Conservation (phyloP, 2,329 filamentous ascomycete species). For the Alternaria triticimaculans region DNA sequence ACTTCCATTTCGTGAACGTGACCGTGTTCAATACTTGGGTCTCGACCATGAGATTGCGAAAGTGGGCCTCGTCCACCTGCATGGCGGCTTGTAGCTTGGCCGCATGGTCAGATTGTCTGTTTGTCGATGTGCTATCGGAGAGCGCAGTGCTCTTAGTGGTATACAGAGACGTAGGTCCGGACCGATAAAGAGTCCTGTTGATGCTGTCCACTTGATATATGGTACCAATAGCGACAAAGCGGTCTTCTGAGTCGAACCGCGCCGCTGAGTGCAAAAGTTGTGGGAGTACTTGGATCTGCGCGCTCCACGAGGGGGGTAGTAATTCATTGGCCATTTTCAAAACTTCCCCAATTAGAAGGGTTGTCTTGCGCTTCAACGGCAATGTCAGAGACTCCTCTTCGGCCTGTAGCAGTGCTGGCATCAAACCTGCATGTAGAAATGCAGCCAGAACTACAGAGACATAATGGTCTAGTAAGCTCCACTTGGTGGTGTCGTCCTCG, state of each 20-base stretch:
- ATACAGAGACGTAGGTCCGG: conserved; percentile 58
- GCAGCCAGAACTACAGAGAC: conserved; percentile 86
- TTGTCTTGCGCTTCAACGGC: conserved; percentile 83
- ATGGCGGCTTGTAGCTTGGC: conserved; percentile 63
- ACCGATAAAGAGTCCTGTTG: conserved; percentile 88
- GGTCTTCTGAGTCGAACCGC: conserved; percentile 71
- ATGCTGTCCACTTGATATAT: conserved; percentile 99
- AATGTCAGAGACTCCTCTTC: conserved; percentile 72
- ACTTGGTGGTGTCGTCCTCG: conserved; percentile 67
- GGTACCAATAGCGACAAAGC: conserved; percentile 83
- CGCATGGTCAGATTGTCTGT: conserved; percentile 52
- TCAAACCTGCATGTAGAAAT: conserved; percentile 79
- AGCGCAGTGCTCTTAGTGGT: conserved; percentile 32
- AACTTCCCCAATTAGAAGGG: conserved; percentile 87
- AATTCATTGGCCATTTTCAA: conserved; percentile 87
- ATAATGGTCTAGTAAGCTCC: conserved; percentile 90
- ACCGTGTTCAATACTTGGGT: conserved; percentile 87
- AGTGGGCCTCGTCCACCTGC: conserved; percentile 69
- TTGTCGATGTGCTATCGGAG: conserved; percentile 28
- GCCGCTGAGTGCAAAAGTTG: conserved; percentile 81
- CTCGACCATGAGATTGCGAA: conserved; percentile 71
- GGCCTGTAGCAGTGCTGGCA: conserved; percentile 61
- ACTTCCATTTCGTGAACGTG: conserved; percentile 96
- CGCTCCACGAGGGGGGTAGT: conserved; percentile 81
- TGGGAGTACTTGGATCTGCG: conserved; percentile 84